These are phyloP conservation scores for Tolypocladium tropicale DNA, from an alignment of 2,329 filamentous ascomycete species.

Conservation along the genomic window DNA sequence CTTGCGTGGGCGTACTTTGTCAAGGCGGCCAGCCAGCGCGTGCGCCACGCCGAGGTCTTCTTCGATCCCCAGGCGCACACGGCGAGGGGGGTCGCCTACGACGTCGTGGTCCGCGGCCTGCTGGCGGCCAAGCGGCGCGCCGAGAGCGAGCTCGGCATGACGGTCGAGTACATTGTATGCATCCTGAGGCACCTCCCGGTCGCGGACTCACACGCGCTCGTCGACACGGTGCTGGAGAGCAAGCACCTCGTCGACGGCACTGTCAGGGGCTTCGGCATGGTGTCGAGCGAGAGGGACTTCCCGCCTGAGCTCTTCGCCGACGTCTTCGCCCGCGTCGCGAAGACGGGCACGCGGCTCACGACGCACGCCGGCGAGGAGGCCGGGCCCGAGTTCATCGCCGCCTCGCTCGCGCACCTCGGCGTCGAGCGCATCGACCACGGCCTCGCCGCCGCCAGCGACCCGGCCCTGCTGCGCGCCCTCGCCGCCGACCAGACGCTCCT, in stretches of 20 bases:
- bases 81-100: constrained; percentile 49
- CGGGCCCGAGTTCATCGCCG: constrained; percentile 52
- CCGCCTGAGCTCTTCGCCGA: constrained; percentile 51
- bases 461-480: constrained; percentile 43
- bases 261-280: constrained; percentile 55
- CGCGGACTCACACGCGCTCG: constrained; percentile 36
- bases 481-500: constrained; percentile 48
- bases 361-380: constrained; percentile 72
- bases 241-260: constrained; percentile 33
- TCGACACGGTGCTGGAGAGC: constrained; percentile 16
- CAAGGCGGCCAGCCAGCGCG: constrained; percentile 51
- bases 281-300: constrained; percentile 50
- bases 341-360: constrained; percentile 47
- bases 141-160: constrained; percentile 50
- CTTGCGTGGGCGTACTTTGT: constrained; percentile 64
- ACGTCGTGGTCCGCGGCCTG: constrained; percentile 55
- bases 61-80: constrained; percentile 74
- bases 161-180: constrained; percentile 58
- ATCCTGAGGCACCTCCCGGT: constrained; percentile 61
- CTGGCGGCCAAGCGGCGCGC: constrained; percentile 49
- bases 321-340: constrained; percentile 42
- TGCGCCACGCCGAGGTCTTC: constrained; percentile 67
- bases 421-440: constrained; percentile 67
- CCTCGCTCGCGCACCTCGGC: constrained; percentile 50
- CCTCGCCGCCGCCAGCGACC: background rate